These are phyloP conservation scores for Adansonia grandidieri DNA, from an alignment of 441 rosid genomes.

Conservation along the genomic window DNA sequence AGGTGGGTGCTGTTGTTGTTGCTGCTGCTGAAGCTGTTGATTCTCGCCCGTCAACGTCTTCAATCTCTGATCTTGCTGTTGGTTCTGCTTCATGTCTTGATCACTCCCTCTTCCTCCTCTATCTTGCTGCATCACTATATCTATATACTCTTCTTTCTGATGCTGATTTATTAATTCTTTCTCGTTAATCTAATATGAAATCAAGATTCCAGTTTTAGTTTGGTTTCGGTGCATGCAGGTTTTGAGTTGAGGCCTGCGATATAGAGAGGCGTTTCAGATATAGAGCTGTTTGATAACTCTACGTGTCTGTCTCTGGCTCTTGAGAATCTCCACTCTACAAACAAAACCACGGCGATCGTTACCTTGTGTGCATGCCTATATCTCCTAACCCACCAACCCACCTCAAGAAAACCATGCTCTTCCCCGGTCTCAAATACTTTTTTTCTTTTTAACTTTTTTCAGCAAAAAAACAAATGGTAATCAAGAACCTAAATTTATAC, in stretches of 20 bases:
- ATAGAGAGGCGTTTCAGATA: constrained; percentile 28
- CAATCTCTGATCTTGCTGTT: constrained; percentile 38
- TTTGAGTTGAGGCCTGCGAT: not conserved
- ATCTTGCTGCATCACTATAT: constrained; percentile 32
- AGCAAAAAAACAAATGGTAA: constrained; percentile 26
- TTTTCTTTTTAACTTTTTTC: not conserved
- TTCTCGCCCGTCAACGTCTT: constrained; percentile 32
- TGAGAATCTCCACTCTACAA: constrained; percentile 12
- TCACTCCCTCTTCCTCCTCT: constrained; percentile 28
- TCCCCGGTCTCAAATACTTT: not conserved
- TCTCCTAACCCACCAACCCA: constrained; percentile 23
- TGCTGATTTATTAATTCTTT: not conserved
- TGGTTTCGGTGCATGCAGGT: constrained; percentile 34
- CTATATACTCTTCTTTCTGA: constrained; percentile 2
- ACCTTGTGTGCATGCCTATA: constrained; percentile 33
- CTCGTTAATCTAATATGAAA: not conserved
- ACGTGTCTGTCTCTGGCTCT: constrained; percentile 15
- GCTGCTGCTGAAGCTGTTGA: constrained; percentile 36
- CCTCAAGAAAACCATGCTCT: constrained; percentile 30
- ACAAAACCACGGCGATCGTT: constrained; percentile 35
- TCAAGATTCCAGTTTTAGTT: constrained; percentile 13
- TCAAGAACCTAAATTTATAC: constrained; percentile 22
- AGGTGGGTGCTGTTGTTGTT: constrained; percentile 39
- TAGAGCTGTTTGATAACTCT: constrained; percentile 27
- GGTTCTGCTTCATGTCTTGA: constrained; percentile 34